Evolutionary conservation across 495 filamentous ascomycete species (phyloP).

Genomic region (Tuber calosporum): DNA sequence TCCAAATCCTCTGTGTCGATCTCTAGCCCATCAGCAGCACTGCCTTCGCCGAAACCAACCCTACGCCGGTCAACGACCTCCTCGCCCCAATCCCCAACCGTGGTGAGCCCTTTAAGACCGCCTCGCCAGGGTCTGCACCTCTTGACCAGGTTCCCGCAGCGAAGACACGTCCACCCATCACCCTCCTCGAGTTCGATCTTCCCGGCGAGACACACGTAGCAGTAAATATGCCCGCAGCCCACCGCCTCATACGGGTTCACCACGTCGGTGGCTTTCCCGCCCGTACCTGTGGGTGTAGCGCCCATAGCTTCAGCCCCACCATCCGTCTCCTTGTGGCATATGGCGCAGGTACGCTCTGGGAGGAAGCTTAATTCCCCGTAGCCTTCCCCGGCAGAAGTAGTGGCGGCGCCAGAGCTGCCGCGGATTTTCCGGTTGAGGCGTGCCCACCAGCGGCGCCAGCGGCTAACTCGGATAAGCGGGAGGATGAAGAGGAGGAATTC

Average conservation of each 20-base stretch:
- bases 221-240: conserved; percentile 88
- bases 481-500: conserved; percentile 95
- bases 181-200: conserved; percentile 87
- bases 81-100: conserved; percentile 40
- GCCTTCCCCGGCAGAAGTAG: conserved; percentile 46
- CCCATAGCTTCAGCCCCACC: conserved; percentile 60
- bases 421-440: conserved; percentile 71
- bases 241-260: conserved; percentile 93
- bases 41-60: conserved; percentile 25
- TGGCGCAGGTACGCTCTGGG: conserved; percentile 92
- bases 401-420: conserved; percentile 43
- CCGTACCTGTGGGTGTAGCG: conserved; percentile 50
- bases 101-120: conserved; percentile 42
- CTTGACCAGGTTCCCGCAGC: conserved; percentile 77
- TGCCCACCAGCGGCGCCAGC: conserved; percentile 84
- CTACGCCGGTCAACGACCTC: conserved; percentile 33
- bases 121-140: conserved; percentile 91
- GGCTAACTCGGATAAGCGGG: conserved; percentile 82
- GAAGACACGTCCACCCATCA: conserved; percentile 89
- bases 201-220: conserved; percentile 92
- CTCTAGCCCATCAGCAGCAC: conserved; percentile 4
- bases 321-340: conserved; percentile 92
- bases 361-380: conserved; percentile 73
- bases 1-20: conserved; percentile 16
- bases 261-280: conserved; percentile 86